Evolutionary conservation across 352 stramenopile species (phyloP), one percentile per base, ranked within the genome.

Genomic region (Globisporangium alternatum): DNA sequence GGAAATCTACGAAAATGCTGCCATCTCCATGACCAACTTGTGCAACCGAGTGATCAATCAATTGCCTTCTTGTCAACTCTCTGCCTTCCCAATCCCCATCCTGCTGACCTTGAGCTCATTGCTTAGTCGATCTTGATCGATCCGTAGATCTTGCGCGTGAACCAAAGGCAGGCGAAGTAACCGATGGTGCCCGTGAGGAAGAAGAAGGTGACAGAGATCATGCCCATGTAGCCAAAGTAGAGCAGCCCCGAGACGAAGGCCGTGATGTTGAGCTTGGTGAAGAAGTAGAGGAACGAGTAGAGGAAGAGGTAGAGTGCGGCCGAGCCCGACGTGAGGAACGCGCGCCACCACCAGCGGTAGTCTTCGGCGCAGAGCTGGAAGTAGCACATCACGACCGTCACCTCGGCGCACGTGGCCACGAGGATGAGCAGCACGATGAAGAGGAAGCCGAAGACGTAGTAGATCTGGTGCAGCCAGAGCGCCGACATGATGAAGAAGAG

Each of bases 401-500:
- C 98, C 76, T 99, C 95, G 0, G 97, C 97, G 74, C 97, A 99
- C 28, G 98, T 99, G 19, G 97, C 89, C 15, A 98, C 83, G 37
- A 99, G 80, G 70, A 99, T 99, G 33, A 99, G 64, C 52, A 99
- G 78, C 53, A 99, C 97, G 56, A 98, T 95, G 69, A 99, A 97
- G 48, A 99, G 81, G 75, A 99, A 99, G 56, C 98, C 97, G 78
- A 99, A 99, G 39, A 99, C 96, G 83, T 99, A 99, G 86, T 99
- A 99, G 68, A 99, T 98, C 88, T 98, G 95, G 80, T 99, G 94
- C 54, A 99, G 76, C 97, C 98, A 99, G 35, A 99, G 80, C 56
- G 97, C 96, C 66, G 89, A 98, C 96, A 99, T 99, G 78, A 99
- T 99, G 84, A 99, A 99, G 76, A 99, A 99, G 25, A 99, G 89